phyloP scores from a whole-genome alignment of 2,329 filamentous ascomycete genomes.

The Pestalotiopsis sp. region DNA sequence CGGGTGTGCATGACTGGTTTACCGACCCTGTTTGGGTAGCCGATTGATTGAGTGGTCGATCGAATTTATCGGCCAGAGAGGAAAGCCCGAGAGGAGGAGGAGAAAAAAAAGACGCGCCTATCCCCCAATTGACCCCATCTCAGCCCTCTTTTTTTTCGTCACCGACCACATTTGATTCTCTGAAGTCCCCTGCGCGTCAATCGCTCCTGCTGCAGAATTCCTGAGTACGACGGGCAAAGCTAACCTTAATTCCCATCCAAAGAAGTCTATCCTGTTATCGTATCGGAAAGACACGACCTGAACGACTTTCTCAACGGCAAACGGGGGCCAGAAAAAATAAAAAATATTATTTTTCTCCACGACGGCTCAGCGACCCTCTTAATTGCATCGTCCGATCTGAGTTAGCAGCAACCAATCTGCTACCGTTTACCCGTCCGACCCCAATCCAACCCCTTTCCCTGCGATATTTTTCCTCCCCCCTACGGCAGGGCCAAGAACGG shows the following conservation, averaged over 20 bases:
- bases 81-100: not conserved
- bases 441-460: not conserved
- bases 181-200: not conserved
- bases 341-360: not conserved
- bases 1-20: not conserved
- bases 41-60: not conserved
- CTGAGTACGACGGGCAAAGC: not conserved
- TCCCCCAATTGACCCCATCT: not conserved
- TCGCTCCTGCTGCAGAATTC: conserved; percentile 1
- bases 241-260: conserved; percentile 5
- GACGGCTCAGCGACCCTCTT: not conserved
- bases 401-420: not conserved
- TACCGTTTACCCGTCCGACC: not conserved
- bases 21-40: not conserved
- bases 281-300: not conserved
- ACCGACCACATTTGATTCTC: not conserved
- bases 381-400: not conserved
- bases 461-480: not conserved
- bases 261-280: not conserved
- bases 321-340: not conserved
- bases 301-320: not conserved
- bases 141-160: not conserved
- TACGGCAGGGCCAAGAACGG: not conserved
- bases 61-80: not conserved
- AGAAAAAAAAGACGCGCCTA: not conserved